Evolutionary conservation across 768 basidiomycete genomes (phyloP), one percentile per base, ranked within the genome.

Genomic region (Tricholoma sp.): DNA sequence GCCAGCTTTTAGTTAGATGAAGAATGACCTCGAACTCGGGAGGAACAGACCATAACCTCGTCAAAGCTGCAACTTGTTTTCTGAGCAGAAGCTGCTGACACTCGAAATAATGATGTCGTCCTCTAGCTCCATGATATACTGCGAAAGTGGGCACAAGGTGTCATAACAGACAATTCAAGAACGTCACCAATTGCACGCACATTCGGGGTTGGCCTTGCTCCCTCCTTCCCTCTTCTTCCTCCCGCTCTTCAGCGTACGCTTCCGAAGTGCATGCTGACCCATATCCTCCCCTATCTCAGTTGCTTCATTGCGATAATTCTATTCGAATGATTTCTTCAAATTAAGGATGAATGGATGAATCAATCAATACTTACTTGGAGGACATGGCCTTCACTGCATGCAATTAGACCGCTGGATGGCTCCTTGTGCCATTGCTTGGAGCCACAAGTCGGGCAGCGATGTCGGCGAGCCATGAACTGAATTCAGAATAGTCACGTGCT

Each of bases 351-450:
- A 49, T 9, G 21, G 31, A 37, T 39, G 54, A 41, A 50, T 54
- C 11, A 19, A 50, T n/a, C n/a, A n/a, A n/a, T n/a, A 53, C 72
- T 61, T 67, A 92, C 93, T 80, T 92, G 89, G 29, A 94, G 80
- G 58, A 96, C 82, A 69, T 97, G 94, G 9, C 94, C 94, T 66
- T 97, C 94, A 61, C 85, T 89, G 70, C 94, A 97, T 1, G 87
- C 85, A 43, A 94, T 81, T 43, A 88, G 76, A 0, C 94, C 94
- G 34, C 85, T 88, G 0, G 85, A 80, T 10, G 84, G 83, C 58
- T 93, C 91, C 66, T 91, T 94, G 64, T 90, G 84, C 93, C 93
- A 97, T 68, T 87, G 83, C 51, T 82, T 83, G 21, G 93, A 94
- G 8, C 89, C 85, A 66, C 94, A 97, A 19, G 86, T 79, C 0